Conservation (phyloP, 2,329 filamentous ascomycete species). For the Pestalotiopsis sp. region DNA sequence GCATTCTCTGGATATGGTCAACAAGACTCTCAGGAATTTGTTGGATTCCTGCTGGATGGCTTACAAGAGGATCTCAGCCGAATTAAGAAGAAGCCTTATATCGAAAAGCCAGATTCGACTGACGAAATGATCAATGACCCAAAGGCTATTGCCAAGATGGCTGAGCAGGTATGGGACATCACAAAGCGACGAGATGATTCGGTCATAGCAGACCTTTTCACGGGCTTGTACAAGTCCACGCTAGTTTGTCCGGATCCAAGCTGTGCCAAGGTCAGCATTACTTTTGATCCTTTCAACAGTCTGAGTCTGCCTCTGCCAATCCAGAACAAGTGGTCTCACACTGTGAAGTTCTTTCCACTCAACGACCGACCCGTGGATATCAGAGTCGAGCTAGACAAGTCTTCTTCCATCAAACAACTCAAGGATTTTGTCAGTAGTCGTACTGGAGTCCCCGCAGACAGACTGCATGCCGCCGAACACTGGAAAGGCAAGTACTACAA, state of each 20-base stretch:
- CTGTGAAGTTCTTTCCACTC: constrained; percentile 77
- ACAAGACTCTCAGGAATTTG: constrained; percentile 96
- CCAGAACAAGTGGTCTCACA: constrained; percentile 77
- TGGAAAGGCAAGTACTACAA: constrained; percentile 87
- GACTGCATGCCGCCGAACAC: constrained; percentile 80
- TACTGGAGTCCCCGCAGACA: constrained; percentile 64
- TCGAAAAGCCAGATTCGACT: constrained; percentile 95
- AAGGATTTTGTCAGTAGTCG: constrained; percentile 73
- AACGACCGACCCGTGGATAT: constrained; percentile 72
- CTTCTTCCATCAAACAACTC: constrained; percentile 67
- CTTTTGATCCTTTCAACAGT: constrained; percentile 97
- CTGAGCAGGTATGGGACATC: constrained; percentile 86
- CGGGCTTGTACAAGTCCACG: constrained; percentile 97
- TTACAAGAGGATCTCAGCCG: constrained; percentile 95
- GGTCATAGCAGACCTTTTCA: constrained; percentile 92
- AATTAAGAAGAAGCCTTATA: constrained; percentile 93
- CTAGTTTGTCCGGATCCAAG: constrained; percentile 75
- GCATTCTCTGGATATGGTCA: constrained; percentile 94
- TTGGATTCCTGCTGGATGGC: constrained; percentile 92
- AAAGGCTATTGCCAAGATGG: constrained; percentile 80
- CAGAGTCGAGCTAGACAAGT: constrained; percentile 79
- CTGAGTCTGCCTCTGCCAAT: constrained; percentile 89
- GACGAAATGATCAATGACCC: constrained; percentile 91
- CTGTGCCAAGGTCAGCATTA: constrained; percentile 96
- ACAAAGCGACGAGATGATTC: constrained; percentile 93